These are phyloP conservation scores for Aspergillus sp. DNA, from an alignment of 2,329 filamentous ascomycete species.

Conservation along the genomic window DNA sequence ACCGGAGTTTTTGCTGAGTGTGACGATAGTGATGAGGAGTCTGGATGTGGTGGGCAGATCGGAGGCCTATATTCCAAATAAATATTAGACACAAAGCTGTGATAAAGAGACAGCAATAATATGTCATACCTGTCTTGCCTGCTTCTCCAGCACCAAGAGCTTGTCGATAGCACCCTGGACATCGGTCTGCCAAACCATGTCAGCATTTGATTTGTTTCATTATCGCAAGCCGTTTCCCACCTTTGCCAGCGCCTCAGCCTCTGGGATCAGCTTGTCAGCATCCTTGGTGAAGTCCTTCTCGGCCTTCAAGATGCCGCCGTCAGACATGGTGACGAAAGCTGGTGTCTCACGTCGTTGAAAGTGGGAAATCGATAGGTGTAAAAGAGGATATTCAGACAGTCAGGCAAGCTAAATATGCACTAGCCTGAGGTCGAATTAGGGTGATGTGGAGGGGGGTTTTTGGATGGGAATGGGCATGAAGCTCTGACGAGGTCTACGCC, in stretches of 20 bases:
- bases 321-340: constrained; percentile 62
- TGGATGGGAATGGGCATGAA: constrained; percentile 5
- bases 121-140: constrained; percentile 77
- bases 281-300: constrained; percentile 99
- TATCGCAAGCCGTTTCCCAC: constrained; percentile 43
- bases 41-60: constrained; percentile 94
- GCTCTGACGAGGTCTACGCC: constrained; percentile 1
- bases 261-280: constrained; percentile 83
- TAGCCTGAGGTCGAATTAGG: neutral
- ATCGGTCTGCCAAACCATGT: constrained; percentile 47
- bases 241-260: constrained; percentile 85
- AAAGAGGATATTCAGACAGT: neutral
- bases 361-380: constrained; percentile 1
- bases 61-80: constrained; percentile 61
- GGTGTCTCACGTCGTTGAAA: constrained; percentile 7
- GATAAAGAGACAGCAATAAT: constrained; percentile 3
- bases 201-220: constrained; percentile 7
- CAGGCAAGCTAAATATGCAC: neutral
- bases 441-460: constrained; percentile 2
- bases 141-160: constrained; percentile 86
- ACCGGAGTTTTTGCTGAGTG: constrained; percentile 84
- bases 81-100: neutral
- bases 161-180: constrained; percentile 88
- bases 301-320: constrained; percentile 75
- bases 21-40: constrained; percentile 81